Percentiles rank a stretch among this genome's conserved stretches.
phyloP scores from a whole-genome alignment of 257 asterid species.

The Marsdenia floribunda region DNA sequence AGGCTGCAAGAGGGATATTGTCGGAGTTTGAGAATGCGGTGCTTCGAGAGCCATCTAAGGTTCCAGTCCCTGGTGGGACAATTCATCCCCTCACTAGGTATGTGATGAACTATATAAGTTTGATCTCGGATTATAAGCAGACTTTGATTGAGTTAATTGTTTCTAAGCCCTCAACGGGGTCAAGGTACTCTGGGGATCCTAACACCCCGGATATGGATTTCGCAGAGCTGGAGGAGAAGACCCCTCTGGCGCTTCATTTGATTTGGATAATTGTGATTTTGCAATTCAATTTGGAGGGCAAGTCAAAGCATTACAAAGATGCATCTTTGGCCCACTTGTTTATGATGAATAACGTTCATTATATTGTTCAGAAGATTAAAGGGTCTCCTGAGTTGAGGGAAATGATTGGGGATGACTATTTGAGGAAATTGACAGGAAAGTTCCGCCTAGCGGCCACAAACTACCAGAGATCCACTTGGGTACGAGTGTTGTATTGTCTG shows the following conservation, averaged over 20 bases:
- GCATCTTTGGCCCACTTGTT: constrained; percentile 74
- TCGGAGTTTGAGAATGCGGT: constrained; percentile 82
- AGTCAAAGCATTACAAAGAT: constrained; percentile 71
- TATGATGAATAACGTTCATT: constrained; percentile 91
- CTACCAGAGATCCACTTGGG: constrained; percentile 80
- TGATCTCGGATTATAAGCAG: constrained; percentile 74
- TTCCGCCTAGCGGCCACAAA: constrained; percentile 58
- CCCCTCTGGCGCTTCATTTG: constrained; percentile 68
- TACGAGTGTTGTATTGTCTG: constrained; percentile 66
- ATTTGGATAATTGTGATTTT: constrained; percentile 72
- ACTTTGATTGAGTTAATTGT: constrained; percentile 61
- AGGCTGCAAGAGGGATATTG: constrained; percentile 75
- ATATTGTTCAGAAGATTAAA: constrained; percentile 70
- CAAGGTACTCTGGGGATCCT: constrained; percentile 59
- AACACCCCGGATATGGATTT: constrained; percentile 72
- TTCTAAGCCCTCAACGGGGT: constrained; percentile 62
- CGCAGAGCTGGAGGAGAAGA: constrained; percentile 49
- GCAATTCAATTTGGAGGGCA: constrained; percentile 75
- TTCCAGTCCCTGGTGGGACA: constrained; percentile 88
- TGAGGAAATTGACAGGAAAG: constrained; percentile 57
- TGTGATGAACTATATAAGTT: constrained; percentile 81
- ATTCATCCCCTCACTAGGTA: constrained; percentile 89
- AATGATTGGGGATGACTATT: constrained; percentile 72
- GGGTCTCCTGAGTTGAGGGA: constrained; percentile 75
- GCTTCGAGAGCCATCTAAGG: constrained; percentile 69